Base-by-base conservation (phyloP, 2,329 filamentous ascomycete genomes). In the Elsinoe ampelina region DNA sequence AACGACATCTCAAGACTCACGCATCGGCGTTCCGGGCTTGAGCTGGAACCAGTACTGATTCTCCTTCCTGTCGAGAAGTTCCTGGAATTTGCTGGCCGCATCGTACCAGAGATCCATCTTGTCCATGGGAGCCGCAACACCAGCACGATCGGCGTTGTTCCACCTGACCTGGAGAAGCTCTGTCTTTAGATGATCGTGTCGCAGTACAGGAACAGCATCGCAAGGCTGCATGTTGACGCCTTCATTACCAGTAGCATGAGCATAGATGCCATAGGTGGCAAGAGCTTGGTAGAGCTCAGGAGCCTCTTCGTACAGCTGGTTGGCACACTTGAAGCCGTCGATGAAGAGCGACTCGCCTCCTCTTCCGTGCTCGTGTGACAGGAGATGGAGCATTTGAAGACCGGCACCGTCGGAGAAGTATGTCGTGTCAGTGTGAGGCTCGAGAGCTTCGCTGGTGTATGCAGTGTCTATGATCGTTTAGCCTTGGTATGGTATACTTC, bases 391-490 rank as follows among this genome's bases (percentile, higher is more conserved):
- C 22, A 93, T 84, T 70, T 98, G 93, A 34, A 98, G 79, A 8
- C 92, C 89, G 1, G 88, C 85, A 0, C 93, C 92, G 61, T 97
- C 92, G 19, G 83, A 90, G 73, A 97, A 97, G 71, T 98, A 97
- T 1, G 92, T 95, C 5, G 83, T 97, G 72, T 98, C 93, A 1
- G 92, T 97, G 71, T 98, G 93, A 0, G 87, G 85, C 17, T 83
- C 82, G 2, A 98, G 80, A 1, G 84, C 84, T 52, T 93, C 78
- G 64, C 86, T 89, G 1, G 92, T 96, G 73, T 97, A 98, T 2
- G 69, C 69, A 15, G 69, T 71, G 54, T 71, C 69, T 56, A 22
- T 19, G 12, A 20, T 15, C 13, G n/a, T 15, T 55, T 5, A 55
- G 52, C 35, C 15, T 20, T n/a, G 19, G 5, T 13, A 42, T 8